Conservation (phyloP, 169 alveolate species). For the Perkinsus chesapeaki region DNA sequence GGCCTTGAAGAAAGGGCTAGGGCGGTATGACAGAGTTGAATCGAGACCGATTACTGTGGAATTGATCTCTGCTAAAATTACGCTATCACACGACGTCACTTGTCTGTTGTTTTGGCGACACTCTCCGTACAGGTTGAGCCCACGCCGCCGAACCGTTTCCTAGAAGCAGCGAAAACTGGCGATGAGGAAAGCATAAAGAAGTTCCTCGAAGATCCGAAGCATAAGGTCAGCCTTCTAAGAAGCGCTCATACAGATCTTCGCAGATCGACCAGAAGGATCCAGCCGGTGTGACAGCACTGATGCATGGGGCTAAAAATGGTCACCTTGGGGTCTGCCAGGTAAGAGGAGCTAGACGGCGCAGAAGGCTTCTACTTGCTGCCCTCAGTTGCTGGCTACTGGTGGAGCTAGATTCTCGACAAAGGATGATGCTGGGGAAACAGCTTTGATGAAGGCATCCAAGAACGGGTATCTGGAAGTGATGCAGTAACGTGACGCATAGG, state of each 20-base stretch:
- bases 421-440: conserved; percentile 8
- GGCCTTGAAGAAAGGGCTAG: neutral
- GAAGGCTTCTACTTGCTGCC: neutral
- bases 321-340: neutral
- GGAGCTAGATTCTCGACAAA: neutral
- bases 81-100: neutral
- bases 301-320: neutral
- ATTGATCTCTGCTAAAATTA: neutral
- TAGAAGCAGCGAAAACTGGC: neutral
- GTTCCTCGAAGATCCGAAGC: conserved; percentile 6
- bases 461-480: neutral
- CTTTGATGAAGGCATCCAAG: conserved; percentile 4
- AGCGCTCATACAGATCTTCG: neutral
- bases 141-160: neutral
- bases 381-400: neutral
- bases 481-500: neutral
- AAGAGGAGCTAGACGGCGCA: neutral
- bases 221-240: neutral
- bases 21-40: neutral
- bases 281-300: conserved; percentile 5
- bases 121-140: neutral
- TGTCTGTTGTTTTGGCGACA: neutral
- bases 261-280: conserved; percentile 3
- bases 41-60: too few species aligned
- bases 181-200: neutral